Conservation (phyloP, 1,284 basidiomycete species). For the Pyrrhoderma noxium region DNA sequence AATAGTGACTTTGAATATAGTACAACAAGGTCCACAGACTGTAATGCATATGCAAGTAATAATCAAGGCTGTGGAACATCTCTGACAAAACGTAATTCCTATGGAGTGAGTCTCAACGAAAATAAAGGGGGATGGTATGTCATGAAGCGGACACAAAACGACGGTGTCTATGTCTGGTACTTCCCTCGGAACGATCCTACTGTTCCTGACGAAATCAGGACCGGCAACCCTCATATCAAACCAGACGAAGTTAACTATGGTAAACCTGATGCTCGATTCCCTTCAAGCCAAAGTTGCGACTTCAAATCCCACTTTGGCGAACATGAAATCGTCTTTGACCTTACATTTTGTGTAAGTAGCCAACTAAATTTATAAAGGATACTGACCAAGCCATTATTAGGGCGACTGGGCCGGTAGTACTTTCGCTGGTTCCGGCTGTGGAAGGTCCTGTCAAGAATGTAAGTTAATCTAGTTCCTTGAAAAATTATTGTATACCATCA, state of each 20-base stretch:
- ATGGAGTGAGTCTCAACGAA: conserved; percentile 27
- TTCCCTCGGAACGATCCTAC: conserved; percentile 23
- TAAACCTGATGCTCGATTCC: conserved; percentile 26
- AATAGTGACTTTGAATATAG: conserved; percentile 6
- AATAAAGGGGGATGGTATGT: conserved; percentile 27
- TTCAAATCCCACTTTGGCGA: conserved; percentile 22
- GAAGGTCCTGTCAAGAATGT: conserved; percentile 21
- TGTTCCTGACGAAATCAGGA: conserved; percentile 25
- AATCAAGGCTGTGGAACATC: conserved; percentile 35
- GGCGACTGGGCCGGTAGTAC: conserved; percentile 22
- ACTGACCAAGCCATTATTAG: conserved; percentile 2
- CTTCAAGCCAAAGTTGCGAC: conserved; percentile 23
- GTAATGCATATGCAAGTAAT: conserved; percentile 29
- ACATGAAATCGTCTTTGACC: conserved; percentile 24
- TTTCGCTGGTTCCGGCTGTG: conserved; percentile 20
- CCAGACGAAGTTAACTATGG: conserved; percentile 23
- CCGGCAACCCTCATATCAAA: conserved; percentile 21
- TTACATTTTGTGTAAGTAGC: conserved; percentile 20
- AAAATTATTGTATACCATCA: not conserved
- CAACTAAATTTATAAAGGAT: not conserved
- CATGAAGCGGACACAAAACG: conserved; percentile 21
- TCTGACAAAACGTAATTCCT: conserved; percentile 24
- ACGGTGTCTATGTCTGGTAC: conserved; percentile 28
- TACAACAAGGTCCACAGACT: conserved; percentile 21
- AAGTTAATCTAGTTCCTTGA: conserved; percentile 8